Evolutionary conservation across 1,284 basidiomycete genomes (phyloP), one percentile per base, ranked within the genome.

Genomic region (Inonotus hispidus): DNA sequence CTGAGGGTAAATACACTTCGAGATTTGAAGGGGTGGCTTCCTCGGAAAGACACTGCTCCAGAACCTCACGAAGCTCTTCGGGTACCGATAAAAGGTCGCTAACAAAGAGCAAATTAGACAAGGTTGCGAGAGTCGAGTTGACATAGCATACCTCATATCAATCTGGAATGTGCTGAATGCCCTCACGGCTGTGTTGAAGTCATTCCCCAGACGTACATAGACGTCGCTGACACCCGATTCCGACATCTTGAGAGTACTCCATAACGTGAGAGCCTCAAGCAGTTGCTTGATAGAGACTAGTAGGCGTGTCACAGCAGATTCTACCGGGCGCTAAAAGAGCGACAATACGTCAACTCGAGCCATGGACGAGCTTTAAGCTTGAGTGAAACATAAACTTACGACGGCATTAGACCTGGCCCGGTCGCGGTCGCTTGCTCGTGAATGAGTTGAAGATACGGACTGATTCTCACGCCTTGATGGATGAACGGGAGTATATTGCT

Each of bases 231-330:
- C 95, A 68, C 92, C 79, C 29, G 78, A 79, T 71, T 99, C 96
- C 58, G 85, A 81, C 63, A 92, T 81, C 64, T 87, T 80, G 52
- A 85, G 77, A 59, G 82, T 80, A 69, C 92, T 92, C 95, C 95
- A 98, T 74, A 87, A 79, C 10, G 93, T 95, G 61, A 99, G 80
- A 0, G 92, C 84, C 71, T 98, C 95, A 45, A 99, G 82, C 27
- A 99, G 84, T 70, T 93, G 87, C 72, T 98, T 98, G 65, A 98
- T 98, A 21, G 94, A 90, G 1, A 99, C 94, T 13, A 99, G 82
- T 21, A 99, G 82, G 57, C 93, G 85, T 13, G 96, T 98, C 32
- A 98, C 95, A 41, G 92, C 89, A 47, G 93, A 92, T 73, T 98
- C 95, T 66, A 95, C 91, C 8, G 84, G 84, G 58, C 87, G 87